These are phyloP conservation scores for Rhodotorula kratochvilovae DNA, from an alignment of 768 basidiomycete genomes.

Conservation along the genomic window DNA sequence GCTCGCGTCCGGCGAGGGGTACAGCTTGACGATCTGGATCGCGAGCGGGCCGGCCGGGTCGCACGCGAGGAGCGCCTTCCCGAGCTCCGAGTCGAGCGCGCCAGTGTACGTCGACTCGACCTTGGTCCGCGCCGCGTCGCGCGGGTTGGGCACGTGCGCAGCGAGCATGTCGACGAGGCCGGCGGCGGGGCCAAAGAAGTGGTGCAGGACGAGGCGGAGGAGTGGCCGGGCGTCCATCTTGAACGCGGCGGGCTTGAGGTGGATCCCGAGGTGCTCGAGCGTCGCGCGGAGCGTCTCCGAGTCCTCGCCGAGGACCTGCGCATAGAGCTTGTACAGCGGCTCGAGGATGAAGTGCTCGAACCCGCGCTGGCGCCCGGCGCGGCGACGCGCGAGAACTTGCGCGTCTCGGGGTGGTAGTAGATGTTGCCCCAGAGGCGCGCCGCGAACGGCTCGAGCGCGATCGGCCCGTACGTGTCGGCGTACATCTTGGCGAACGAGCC, in stretches of 20 bases:
- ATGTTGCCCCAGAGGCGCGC: slow-evolving; percentile 96
- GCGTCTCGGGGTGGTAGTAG: slow-evolving; percentile 76
- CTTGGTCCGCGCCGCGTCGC: slow-evolving; percentile 48
- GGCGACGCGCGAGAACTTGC: slow-evolving; percentile 85
- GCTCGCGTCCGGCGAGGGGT: slow-evolving; percentile 92
- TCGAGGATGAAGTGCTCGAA: slow-evolving; percentile 96
- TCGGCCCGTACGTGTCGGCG: slow-evolving; percentile 76
- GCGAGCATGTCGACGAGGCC: slow-evolving; percentile 90
- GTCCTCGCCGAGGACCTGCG: slow-evolving; percentile 88
- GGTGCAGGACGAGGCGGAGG: slow-evolving; percentile 84
- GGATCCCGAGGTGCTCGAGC: slow-evolving; percentile 67
- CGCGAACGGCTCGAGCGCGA: slow-evolving; percentile 82
- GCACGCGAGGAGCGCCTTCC: slow-evolving; percentile 72
- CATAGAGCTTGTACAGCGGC: slow-evolving; percentile 95
- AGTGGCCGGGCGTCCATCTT: slow-evolving; percentile 98
- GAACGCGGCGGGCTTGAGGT: slow-evolving; percentile 85
- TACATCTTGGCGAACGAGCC: slow-evolving; percentile 94
- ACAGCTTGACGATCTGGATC: slow-evolving; percentile 88
- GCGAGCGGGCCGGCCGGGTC: slow-evolving; percentile 81
- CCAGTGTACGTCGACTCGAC: slow-evolving; percentile 79
- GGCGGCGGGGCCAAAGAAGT: slow-evolving; percentile 87
- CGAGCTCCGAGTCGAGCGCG: slow-evolving; percentile 74
- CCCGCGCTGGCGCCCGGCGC: slow-evolving; percentile 59
- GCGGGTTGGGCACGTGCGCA: slow-evolving; percentile 73
- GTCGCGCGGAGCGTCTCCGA: slow-evolving; percentile 80